Conservation (phyloP, 495 filamentous ascomycete genomes). For the Hypoxylon subgilvum region DNA sequence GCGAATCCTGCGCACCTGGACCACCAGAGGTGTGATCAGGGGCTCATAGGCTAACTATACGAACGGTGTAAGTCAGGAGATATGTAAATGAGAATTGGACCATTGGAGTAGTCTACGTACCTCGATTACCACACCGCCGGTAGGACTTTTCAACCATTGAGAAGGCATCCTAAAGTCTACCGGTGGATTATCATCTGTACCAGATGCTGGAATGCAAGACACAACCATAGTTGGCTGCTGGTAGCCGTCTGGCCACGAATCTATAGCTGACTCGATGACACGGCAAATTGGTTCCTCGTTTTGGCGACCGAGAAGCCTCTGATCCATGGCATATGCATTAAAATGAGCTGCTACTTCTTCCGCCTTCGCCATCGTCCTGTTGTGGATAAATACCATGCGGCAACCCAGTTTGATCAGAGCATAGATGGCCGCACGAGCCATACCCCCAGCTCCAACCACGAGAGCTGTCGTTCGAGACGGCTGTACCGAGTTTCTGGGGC, state of each 20-base stretch:
- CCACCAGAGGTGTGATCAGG: conserved; percentile 70
- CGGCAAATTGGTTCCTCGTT: conserved; percentile 59
- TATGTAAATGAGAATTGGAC: background rate
- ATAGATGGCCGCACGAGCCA: conserved; percentile 81
- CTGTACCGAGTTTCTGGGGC: conserved; percentile 77
- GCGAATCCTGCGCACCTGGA: conserved; percentile 63
- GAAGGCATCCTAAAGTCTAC: conserved; percentile 77
- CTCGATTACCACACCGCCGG: conserved; percentile 82
- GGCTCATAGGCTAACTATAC: conserved; percentile 73
- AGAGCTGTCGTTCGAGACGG: conserved; percentile 69
- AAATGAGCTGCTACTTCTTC: conserved; percentile 74
- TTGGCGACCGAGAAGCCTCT: conserved; percentile 48
- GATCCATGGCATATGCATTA: conserved; percentile 54
- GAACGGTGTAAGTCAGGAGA: background rate
- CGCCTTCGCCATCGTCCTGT: conserved; percentile 68
- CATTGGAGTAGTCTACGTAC: conserved; percentile 35
- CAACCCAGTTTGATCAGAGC: conserved; percentile 79
- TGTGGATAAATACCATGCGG: conserved; percentile 78
- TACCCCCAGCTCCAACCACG: conserved; percentile 80
- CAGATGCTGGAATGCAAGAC: conserved; percentile 75
- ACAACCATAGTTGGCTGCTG: conserved; percentile 76
- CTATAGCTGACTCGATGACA: conserved; percentile 63
- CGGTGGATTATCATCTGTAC: conserved; percentile 64
- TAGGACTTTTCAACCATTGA: conserved; percentile 76
- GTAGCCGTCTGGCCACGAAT: conserved; percentile 69